phyloP scores from a whole-genome alignment of 208 protist species.

The Ichthyophonus hoferi region DNA sequence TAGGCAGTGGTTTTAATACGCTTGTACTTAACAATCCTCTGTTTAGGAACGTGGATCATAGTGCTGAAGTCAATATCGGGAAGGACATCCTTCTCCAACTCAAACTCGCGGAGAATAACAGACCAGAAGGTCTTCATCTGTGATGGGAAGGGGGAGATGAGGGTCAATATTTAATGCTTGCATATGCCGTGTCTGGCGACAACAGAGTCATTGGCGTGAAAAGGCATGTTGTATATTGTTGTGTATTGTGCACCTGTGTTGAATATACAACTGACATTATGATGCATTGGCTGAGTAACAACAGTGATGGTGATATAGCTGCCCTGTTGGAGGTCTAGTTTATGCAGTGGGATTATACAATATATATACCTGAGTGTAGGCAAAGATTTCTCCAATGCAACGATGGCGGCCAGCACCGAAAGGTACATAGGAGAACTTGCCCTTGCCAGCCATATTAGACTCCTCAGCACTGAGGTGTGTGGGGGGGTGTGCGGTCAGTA shows the following conservation, averaged over 20 bases:
- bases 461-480: not conserved
- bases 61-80: constrained; percentile 44
- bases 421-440: constrained; percentile 41
- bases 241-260: no score
- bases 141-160: not conserved
- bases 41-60: constrained; percentile 44
- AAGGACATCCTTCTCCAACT: constrained; percentile 4
- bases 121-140: constrained; percentile 49
- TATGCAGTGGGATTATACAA: no score
- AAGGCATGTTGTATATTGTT: no score
- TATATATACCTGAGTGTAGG: constrained; percentile 43
- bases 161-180: no score
- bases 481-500: not conserved
- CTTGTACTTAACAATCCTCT: not conserved
- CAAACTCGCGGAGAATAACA: constrained; percentile 34
- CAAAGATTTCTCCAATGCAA: constrained; percentile 51
- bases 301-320: no score
- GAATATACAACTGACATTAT: no score
- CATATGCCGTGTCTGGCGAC: no score
- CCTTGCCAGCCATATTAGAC: not conserved
- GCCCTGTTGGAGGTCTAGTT: no score
- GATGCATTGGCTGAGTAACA: no score
- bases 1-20: not conserved
- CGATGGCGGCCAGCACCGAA: constrained; percentile 46
- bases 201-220: no score